A percentile compares a stretch with the other conserved stretches of the same genome.
Evolutionary conservation across 257 asterid genomes (phyloP).

Genomic region (Echites panduratus): DNA sequence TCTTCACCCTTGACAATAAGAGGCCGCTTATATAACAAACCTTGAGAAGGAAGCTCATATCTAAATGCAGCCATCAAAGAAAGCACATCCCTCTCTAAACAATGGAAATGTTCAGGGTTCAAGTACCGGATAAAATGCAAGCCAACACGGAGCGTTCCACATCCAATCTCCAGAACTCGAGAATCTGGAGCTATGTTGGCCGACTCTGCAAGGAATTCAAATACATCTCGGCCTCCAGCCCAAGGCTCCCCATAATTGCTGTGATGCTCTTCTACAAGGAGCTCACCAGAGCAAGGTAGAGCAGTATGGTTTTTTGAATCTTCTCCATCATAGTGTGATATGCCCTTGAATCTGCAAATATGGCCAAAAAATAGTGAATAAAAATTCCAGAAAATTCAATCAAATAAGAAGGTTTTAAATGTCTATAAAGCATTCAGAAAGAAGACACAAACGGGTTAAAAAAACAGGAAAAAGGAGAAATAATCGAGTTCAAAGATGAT

Average conservation of each 20-base stretch:
- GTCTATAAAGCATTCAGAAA: background rate
- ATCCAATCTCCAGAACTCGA: conserved; percentile 85
- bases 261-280: conserved; percentile 90
- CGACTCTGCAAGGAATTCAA: conserved; percentile 75
- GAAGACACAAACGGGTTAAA: background rate
- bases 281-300: conserved; percentile 83
- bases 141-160: conserved; percentile 98
- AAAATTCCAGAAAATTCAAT: background rate
- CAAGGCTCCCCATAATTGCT: conserved; percentile 99
- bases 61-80: conserved; percentile 87
- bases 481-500: background rate
- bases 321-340: conserved; percentile 83
- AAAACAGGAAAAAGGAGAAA: background rate
- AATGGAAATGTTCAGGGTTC: conserved; percentile 60
- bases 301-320: conserved; percentile 82
- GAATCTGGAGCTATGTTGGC: conserved; percentile 48
- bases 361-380: background rate
- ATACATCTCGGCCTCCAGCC: conserved; percentile 97
- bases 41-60: conserved; percentile 94
- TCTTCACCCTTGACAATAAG: conserved; percentile 81
- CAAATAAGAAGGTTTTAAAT: background rate
- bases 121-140: conserved; percentile 79
- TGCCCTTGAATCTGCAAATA: conserved; percentile 60
- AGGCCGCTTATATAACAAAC: conserved; percentile 74
- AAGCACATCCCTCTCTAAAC: conserved; percentile 94